Conservation (phyloP, 1,139 yeast species). For the Pneumocystis wakefieldiae region DNA sequence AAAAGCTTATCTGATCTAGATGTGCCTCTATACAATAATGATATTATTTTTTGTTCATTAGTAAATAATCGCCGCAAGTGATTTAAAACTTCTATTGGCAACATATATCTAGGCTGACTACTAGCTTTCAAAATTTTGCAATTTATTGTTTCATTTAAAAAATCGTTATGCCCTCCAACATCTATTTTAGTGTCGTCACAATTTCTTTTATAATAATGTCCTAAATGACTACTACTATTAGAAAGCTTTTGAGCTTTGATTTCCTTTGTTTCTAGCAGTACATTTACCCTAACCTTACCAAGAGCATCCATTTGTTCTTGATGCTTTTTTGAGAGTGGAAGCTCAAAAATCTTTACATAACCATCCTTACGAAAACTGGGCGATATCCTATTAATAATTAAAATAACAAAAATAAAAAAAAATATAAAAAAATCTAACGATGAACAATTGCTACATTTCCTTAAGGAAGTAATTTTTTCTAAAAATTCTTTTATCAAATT, state of each 20-base stretch:
- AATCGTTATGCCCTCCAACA: constrained; percentile 15
- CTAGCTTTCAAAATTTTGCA: constrained; percentile 32
- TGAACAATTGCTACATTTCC: constrained; percentile 89
- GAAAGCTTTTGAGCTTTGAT: not conserved
- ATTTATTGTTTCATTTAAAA: constrained; percentile 23
- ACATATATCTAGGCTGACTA: constrained; percentile 47
- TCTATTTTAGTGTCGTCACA: constrained; percentile 16
- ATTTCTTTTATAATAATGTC: constrained; percentile 8
- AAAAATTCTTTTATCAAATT: constrained; percentile 59
- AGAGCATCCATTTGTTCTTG: constrained; percentile 18
- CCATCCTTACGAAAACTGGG: constrained; percentile 94
- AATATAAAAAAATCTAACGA: constrained; percentile 30
- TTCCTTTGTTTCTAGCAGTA: constrained; percentile 7
- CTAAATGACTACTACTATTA: not conserved
- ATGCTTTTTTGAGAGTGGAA: constrained; percentile 69
- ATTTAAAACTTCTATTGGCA: constrained; percentile 75
- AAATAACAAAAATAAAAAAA: not conserved
- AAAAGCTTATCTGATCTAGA: constrained; percentile 21
- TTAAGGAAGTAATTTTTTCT: constrained; percentile 53
- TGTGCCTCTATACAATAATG: constrained; percentile 23
- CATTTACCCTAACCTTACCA: constrained; percentile 10
- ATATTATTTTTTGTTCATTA: constrained; percentile 49
- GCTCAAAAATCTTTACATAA: constrained; percentile 78
- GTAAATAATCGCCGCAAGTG: constrained; percentile 59
- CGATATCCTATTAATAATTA: constrained; percentile 33